phyloP scores from a whole-genome alignment of 2,329 filamentous ascomycete genomes.

The Fusarium siculi region DNA sequence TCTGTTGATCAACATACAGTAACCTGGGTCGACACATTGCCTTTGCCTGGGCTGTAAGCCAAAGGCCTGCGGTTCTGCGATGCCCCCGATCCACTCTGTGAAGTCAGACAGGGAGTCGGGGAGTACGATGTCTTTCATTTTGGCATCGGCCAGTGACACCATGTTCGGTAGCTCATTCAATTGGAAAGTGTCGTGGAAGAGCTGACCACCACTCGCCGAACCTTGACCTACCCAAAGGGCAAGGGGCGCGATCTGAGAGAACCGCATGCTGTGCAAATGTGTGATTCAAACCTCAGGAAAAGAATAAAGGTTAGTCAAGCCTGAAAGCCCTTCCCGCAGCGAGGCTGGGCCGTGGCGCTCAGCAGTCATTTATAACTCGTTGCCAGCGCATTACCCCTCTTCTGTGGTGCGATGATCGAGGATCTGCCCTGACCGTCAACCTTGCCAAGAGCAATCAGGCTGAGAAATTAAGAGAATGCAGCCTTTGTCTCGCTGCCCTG shows the following conservation, averaged over 20 bases:
- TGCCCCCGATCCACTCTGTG: background rate
- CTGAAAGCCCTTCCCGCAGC: background rate
- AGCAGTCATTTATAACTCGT: background rate
- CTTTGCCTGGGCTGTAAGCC: background rate
- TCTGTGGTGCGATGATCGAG: background rate
- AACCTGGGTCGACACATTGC: background rate
- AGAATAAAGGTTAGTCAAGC: background rate
- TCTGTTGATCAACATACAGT: background rate
- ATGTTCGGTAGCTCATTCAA: background rate
- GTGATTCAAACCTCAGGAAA: background rate
- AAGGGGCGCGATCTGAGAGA: background rate
- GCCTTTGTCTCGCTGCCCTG: background rate
- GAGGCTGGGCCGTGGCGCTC: background rate
- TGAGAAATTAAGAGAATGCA: background rate
- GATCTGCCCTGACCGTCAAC: background rate
- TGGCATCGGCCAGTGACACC: background rate
- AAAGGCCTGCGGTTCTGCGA: background rate
- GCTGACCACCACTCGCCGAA: background rate
- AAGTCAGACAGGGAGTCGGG: background rate
- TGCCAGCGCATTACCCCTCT: constrained; percentile 11
- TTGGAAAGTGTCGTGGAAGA: background rate
- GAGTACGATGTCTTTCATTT: background rate
- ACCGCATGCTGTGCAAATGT: background rate
- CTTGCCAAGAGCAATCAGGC: background rate
- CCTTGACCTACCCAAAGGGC: background rate